These are phyloP conservation scores for Chlorencoelia australis DNA, from an alignment of 2,329 filamentous ascomycete species.

Conservation along the genomic window DNA sequence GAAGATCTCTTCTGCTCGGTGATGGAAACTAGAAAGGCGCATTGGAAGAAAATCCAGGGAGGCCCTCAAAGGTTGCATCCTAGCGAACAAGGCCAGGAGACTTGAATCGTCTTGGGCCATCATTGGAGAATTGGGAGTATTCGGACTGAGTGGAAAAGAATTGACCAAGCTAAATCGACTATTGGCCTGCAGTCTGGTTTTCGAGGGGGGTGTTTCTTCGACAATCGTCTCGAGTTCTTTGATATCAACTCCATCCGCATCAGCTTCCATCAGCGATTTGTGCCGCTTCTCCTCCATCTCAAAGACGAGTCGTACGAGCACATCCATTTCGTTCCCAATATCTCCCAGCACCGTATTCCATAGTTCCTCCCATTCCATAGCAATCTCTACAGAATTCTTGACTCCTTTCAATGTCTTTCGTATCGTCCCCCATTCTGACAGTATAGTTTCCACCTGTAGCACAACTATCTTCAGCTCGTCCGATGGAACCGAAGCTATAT, in stretches of 20 bases:
- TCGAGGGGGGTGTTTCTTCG: slow-evolving; percentile 63
- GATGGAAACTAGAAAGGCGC: slow-evolving; percentile 78
- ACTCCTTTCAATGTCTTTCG: slow-evolving; percentile 66
- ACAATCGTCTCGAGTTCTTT: slow-evolving; percentile 88
- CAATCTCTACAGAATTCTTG: slow-evolving; percentile 86
- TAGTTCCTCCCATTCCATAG: slow-evolving; percentile 98
- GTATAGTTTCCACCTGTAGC: slow-evolving; percentile 78
- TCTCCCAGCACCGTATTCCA: slow-evolving; percentile 92
- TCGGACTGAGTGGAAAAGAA: slow-evolving; percentile 52
- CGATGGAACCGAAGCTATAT: slow-evolving; percentile 61
- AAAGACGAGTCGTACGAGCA: slow-evolving; percentile 72
- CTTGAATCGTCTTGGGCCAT: slow-evolving; percentile 74
- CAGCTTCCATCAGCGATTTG: slow-evolving; percentile 53
- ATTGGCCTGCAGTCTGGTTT: slow-evolving; percentile 42
- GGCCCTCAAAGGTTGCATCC: slow-evolving; percentile 88
- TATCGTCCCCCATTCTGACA: slow-evolving; percentile 77
- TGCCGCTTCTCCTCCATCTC: slow-evolving; percentile 97
- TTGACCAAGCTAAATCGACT: slow-evolving; percentile 61
- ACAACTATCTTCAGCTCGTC: slow-evolving; percentile 68
- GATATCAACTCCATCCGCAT: slow-evolving; percentile 63
- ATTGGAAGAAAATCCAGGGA: slow-evolving; percentile 94
- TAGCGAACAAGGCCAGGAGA: slow-evolving; percentile 79
- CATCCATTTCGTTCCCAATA: slow-evolving; percentile 80
- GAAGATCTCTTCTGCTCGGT: slow-evolving; percentile 67
- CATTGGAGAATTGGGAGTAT: slow-evolving; percentile 46